Evolutionary conservation across 164 flowering plant genomes (phyloP).

Genomic region (Stephania yunnanensis): DNA sequence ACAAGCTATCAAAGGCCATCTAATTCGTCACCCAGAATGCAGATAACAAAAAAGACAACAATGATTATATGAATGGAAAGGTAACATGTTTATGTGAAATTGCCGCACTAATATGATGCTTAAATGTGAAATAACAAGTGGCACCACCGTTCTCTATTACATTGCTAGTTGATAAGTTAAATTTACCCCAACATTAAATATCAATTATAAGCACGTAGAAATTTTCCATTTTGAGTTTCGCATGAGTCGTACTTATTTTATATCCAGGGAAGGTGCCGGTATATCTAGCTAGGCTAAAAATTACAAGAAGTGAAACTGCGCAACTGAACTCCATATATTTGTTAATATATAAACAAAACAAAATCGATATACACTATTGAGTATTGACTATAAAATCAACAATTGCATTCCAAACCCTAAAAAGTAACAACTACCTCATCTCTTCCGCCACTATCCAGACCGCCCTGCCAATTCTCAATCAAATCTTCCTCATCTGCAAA

Average conservation of each 20-base stretch:
- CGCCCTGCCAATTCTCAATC: slow-evolving; percentile 4
- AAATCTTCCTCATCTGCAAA: slow-evolving; percentile 31
- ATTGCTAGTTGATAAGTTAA: neutral
- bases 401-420: neutral
- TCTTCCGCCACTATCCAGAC: neutral
- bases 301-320: neutral
- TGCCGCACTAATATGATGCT: neutral
- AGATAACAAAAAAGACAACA: neutral
- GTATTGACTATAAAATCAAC: neutral
- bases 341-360: neutral
- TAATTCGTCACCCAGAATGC: neutral
- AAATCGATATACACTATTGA: neutral
- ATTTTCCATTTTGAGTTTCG: neutral
- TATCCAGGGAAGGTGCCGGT: too few species aligned
- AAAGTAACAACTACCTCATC: neutral
- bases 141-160: neutral
- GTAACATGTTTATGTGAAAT: neutral
- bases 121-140: neutral
- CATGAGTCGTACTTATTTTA: neutral
- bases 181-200: too few species aligned
- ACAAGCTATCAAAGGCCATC: neutral
- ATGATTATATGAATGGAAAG: neutral
- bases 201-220: too few species aligned
- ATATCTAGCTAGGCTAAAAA: neutral
- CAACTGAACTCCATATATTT: neutral